Conservation (phyloP, 306 rosid genomes). For the Boehmeria nivea region DNA sequence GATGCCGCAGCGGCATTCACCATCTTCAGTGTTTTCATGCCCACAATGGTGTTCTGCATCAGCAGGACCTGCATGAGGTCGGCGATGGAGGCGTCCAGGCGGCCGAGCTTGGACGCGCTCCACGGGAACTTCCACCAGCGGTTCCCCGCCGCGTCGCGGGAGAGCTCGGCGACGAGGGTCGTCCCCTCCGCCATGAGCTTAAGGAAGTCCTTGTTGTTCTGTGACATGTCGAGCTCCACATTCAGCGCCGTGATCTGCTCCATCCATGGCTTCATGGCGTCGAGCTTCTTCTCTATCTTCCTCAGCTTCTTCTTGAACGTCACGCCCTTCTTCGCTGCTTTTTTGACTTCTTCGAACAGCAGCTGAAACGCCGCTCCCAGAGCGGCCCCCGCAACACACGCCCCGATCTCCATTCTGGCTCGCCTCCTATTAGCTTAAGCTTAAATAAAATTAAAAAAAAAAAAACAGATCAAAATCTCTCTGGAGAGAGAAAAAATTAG, state of each 20-base stretch:
- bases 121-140: not conserved
- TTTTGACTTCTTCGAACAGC: not conserved
- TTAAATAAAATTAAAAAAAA: no score
- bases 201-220: not conserved
- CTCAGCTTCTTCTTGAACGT: not conserved
- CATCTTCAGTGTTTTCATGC: not conserved
- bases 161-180: not conserved
- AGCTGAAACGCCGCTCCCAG: not conserved
- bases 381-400: not conserved
- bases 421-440: no score
- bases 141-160: not conserved
- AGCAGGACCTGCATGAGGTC: no score
- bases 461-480: no score
- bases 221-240: not conserved
- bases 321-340: not conserved
- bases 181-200: not conserved
- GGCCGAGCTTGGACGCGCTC: not conserved
- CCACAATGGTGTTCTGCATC: no score
- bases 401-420: no score
- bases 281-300: not conserved
- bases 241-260: not conserved
- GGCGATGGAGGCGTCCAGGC: conserved; percentile 2
- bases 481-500: no score
- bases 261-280: not conserved
- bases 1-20: not conserved